A percentile compares a stretch with the other conserved stretches of the same genome.
These are phyloP conservation scores for Pinus taeda DNA, from an alignment of 75 land plant species.

Conservation along the genomic window DNA sequence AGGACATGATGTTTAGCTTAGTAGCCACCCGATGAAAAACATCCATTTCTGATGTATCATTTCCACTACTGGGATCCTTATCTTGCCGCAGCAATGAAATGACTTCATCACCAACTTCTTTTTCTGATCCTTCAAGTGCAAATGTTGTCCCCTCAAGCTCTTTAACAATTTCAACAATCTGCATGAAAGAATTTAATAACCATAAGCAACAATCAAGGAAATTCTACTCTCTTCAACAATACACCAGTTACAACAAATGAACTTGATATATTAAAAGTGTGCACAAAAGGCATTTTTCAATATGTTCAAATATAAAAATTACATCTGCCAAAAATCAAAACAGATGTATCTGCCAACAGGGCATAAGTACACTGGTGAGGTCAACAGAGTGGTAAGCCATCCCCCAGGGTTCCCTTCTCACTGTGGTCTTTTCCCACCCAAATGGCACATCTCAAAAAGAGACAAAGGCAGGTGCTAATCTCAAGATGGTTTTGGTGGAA, in stretches of 20 bases:
- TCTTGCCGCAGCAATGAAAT: conserved; percentile 73
- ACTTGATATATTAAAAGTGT: too few species aligned
- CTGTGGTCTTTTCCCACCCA: too few species aligned
- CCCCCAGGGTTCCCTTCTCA: too few species aligned
- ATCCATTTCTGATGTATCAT: conserved; percentile 66
- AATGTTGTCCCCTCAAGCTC: conserved; percentile 63
- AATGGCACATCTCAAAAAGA: too few species aligned
- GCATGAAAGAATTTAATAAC: conserved; percentile 6
- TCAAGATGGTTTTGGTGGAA: too few species aligned
- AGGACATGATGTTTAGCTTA: conserved; percentile 69
- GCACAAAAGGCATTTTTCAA: neutral
- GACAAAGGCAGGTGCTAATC: too few species aligned
- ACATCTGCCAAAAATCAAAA: too few species aligned
- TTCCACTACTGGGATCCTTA: conserved; percentile 35
- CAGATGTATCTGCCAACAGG: too few species aligned
- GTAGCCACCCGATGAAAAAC: conserved; percentile 62
- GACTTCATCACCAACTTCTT: conserved; percentile 80
- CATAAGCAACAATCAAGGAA: neutral
- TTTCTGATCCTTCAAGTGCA: conserved; percentile 58
- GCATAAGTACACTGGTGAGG: too few species aligned
- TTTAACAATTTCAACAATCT: conserved; percentile 60
- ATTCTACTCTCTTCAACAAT: neutral
- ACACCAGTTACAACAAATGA: neutral
- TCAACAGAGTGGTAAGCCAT: too few species aligned
- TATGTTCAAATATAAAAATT: neutral